phyloP scores from a whole-genome alignment of 768 basidiomycete genomes.

The Chiua virens region DNA sequence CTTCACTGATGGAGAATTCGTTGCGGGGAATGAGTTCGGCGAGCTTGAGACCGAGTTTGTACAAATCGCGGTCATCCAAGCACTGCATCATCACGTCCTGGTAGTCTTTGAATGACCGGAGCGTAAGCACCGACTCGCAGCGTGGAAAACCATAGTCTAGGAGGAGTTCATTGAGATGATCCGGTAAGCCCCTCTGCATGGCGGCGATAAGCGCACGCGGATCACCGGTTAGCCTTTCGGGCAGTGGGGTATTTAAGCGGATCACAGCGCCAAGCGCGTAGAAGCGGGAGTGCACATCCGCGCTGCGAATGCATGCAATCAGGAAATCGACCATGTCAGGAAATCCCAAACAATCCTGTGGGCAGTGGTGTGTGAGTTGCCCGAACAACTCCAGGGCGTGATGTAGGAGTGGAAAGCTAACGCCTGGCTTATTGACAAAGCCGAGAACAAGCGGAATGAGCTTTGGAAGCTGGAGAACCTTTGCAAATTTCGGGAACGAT shows the following conservation, averaged over 20 bases:
- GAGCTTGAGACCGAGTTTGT: conserved; percentile 48
- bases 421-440: conserved; percentile 41
- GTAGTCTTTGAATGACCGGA: conserved; percentile 41
- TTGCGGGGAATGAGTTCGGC: conserved; percentile 52
- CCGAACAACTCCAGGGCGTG: conserved; percentile 51
- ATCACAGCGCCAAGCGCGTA: conserved; percentile 52
- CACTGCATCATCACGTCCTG: conserved; percentile 53
- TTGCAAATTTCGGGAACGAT: conserved; percentile 34
- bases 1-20: conserved; percentile 58
- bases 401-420: conserved; percentile 42
- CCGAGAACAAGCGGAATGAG: conserved; percentile 45
- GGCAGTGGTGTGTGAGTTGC: conserved; percentile 41
- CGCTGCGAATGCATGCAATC: conserved; percentile 52
- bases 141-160: conserved; percentile 46
- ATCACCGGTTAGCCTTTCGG: conserved; percentile 44
- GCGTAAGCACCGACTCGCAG: conserved; percentile 47
- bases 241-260: conserved; percentile 45
- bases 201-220: conserved; percentile 47
- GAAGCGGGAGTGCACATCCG: conserved; percentile 53
- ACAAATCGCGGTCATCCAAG: conserved; percentile 47
- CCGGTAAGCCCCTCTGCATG: conserved; percentile 44
- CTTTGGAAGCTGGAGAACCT: conserved; percentile 40
- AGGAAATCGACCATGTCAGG: conserved; percentile 47
- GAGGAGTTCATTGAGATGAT: conserved; percentile 44
- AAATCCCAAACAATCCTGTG: conserved; percentile 42